These are phyloP conservation scores for Magnusiomyces fungicola DNA, from an alignment of 1,139 yeast genomes.

Conservation along the genomic window DNA sequence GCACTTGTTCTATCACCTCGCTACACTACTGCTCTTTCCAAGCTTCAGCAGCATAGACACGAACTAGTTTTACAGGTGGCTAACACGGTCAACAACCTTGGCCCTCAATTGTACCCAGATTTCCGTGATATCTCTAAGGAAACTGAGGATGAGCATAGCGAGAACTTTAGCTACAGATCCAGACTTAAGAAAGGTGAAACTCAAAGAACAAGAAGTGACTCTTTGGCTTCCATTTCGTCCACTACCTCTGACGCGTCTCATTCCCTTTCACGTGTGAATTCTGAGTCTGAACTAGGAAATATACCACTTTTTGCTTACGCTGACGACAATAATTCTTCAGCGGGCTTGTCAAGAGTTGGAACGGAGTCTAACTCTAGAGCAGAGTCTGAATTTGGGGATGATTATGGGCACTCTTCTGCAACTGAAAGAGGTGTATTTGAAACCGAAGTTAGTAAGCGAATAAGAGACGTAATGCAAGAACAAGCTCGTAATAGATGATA, in stretches of 20 bases:
- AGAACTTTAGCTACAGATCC: background rate
- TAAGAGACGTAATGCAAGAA: constrained; percentile 27
- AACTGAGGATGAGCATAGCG: constrained; percentile 10
- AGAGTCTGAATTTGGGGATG: constrained; percentile 2
- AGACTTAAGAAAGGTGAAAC: background rate
- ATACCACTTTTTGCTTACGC: constrained; percentile 48
- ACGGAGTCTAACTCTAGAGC: constrained; percentile 6
- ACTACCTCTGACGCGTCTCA: constrained; percentile 20
- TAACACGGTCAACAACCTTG: constrained; percentile 59
- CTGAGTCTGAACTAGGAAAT: constrained; percentile 48
- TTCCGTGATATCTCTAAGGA: constrained; percentile 47
- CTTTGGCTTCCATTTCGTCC: constrained; percentile 37
- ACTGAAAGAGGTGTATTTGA: constrained; percentile 8
- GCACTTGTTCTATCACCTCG: constrained; percentile 54
- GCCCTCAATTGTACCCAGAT: constrained; percentile 76
- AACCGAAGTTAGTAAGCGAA: constrained; percentile 24
- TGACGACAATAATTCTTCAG: constrained; percentile 10
- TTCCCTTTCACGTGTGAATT: constrained; percentile 47
- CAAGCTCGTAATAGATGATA: constrained; percentile 11
- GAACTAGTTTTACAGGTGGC: constrained; percentile 54
- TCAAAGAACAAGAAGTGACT: background rate
- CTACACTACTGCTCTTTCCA: constrained; percentile 45
- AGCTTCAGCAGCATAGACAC: constrained; percentile 49
- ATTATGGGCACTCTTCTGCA: constrained; percentile 10
- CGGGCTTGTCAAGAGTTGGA: constrained; percentile 1